These are phyloP conservation scores for Terfezia boudieri DNA, from an alignment of 495 filamentous ascomycete species.

Conservation along the genomic window DNA sequence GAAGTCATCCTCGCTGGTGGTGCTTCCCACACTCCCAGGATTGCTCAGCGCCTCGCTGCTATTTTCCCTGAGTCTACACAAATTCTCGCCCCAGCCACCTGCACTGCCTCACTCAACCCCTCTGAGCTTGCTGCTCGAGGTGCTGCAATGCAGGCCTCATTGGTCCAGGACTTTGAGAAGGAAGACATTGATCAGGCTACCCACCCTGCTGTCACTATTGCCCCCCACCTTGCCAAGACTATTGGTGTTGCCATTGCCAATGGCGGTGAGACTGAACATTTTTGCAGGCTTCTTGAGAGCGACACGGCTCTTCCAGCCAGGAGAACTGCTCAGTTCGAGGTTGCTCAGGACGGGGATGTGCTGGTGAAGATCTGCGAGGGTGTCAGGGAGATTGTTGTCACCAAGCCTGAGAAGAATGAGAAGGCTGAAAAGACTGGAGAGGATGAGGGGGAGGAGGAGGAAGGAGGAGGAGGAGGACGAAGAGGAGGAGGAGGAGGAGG, in stretches of 20 bases:
- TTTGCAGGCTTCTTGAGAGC: slow-evolving; percentile 53
- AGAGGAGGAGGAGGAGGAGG: slow-evolving; percentile 44
- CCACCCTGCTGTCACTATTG: slow-evolving; percentile 83
- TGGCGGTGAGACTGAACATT: slow-evolving; percentile 32
- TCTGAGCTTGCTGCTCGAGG: slow-evolving; percentile 73
- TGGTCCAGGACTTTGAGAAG: slow-evolving; percentile 76
- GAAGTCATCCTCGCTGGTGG: slow-evolving; percentile 82
- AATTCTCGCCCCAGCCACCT: slow-evolving; percentile 64
- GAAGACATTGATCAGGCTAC: slow-evolving; percentile 91
- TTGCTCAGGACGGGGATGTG: slow-evolving; percentile 56
- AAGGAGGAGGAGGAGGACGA: slow-evolving; percentile 81
- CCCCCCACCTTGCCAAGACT: slow-evolving; percentile 67
- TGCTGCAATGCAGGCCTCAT: slow-evolving; percentile 80
- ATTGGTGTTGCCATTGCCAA: slow-evolving; percentile 64
- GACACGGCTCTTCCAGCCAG: slow-evolving; percentile 83
- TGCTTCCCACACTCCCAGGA: slow-evolving; percentile 78
- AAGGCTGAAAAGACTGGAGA: slow-evolving; percentile 22
- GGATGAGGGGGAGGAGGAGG: slow-evolving; percentile 39
- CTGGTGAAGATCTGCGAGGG: slow-evolving; percentile 74
- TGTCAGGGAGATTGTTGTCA: slow-evolving; percentile 67
- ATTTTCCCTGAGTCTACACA: slow-evolving; percentile 64
- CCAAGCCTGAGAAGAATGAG: slow-evolving; percentile 55
- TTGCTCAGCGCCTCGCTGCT: slow-evolving; percentile 47
- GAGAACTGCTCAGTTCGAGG: slow-evolving; percentile 50
- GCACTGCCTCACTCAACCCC: slow-evolving; percentile 62